Evolutionary conservation across 805 yeast genomes (phyloP).

Genomic region (Yarrowia deformans): DNA sequence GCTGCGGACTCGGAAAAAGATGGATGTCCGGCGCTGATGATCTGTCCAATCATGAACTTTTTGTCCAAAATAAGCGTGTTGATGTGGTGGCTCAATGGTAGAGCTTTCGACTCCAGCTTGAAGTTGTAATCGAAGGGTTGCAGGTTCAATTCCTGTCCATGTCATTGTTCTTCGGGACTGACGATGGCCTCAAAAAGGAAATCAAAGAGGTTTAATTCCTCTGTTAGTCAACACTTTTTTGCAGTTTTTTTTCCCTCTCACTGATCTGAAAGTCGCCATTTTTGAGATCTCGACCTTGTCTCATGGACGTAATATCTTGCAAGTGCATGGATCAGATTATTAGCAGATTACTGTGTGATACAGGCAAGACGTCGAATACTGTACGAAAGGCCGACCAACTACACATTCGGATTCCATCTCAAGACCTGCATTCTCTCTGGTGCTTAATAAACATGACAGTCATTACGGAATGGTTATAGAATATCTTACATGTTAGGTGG

Average conservation of each 20-base stretch:
- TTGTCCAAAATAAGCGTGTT: background rate
- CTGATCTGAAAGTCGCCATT: too few species aligned
- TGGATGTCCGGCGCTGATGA: too few species aligned
- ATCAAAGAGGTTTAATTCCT: conserved; percentile 35
- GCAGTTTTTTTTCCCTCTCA: too few species aligned
- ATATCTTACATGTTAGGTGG: conserved; percentile 19
- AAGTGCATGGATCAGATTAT: too few species aligned
- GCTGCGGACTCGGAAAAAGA: too few species aligned
- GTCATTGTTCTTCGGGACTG: conserved; percentile 38
- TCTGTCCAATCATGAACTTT: conserved; percentile 2
- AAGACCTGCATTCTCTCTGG: too few species aligned
- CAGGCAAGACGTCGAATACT: too few species aligned
- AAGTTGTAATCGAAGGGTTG: conserved; percentile 74
- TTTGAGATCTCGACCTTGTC: too few species aligned
- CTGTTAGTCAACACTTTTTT: conserved; percentile 36
- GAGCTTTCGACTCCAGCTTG: conserved; percentile 72
- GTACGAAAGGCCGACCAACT: too few species aligned
- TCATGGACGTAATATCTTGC: too few species aligned
- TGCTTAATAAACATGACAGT: conserved; percentile 17
- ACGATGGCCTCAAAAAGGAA: conserved; percentile 38
- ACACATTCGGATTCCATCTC: too few species aligned
- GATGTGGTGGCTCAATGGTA: conserved; percentile 70
- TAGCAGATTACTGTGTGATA: too few species aligned
- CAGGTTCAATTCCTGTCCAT: conserved; percentile 85
- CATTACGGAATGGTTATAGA: conserved; percentile 11